Evolutionary conservation across 352 stramenopile species (phyloP), one percentile per base, ranked within the genome.

Genomic region (Phytophthora litchii): DNA sequence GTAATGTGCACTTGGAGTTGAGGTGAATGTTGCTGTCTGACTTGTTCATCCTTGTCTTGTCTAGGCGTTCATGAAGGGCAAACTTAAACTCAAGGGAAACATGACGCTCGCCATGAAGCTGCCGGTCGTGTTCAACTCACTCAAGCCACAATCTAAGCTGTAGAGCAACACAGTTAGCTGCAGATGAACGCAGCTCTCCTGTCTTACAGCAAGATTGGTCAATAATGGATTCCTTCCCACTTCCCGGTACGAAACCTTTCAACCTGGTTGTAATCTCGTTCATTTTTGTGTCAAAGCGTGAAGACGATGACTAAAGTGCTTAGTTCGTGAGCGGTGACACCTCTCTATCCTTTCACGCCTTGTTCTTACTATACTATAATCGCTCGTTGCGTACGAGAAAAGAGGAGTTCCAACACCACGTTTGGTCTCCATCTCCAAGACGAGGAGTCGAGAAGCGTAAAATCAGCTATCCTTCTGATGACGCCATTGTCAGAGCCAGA

Each of bases 71-170:
- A 96, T 98, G 89, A 96, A 97, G 81, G 91, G 91, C 54, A 97
- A 97, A 67, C 76, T 98, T 45, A 98, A 98, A 69, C 85, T 98
- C 44, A 97, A 98, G 76, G 94, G 94, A 51, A 98, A 98, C 64
- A 98, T 98, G 94, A 80, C 78, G 51, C 78, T 98, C 31, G 94
- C 94, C 23, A 97, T 97, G 88, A 98, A 98, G 83, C 74, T 98
- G n/a, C 92, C 83, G 9, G 70, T 96, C 36, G 81, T 98, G 48
- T 88, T 98, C 50, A 92, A 91, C 70, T 90, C 91, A 23, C 88
- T 96, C 38, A 92, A 94, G 72, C 83, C 80, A 27, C 75, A 73
- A 27, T 77, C 85, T 55, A 94, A 91, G 76, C 61, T 93, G 63
- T 93, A 76, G 27, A 43, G 25, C 38, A 7, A 42, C n/a, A n/a